Evolutionary conservation across 2,329 filamentous ascomycete species (phyloP).

Genomic region (Chalara sp.): DNA sequence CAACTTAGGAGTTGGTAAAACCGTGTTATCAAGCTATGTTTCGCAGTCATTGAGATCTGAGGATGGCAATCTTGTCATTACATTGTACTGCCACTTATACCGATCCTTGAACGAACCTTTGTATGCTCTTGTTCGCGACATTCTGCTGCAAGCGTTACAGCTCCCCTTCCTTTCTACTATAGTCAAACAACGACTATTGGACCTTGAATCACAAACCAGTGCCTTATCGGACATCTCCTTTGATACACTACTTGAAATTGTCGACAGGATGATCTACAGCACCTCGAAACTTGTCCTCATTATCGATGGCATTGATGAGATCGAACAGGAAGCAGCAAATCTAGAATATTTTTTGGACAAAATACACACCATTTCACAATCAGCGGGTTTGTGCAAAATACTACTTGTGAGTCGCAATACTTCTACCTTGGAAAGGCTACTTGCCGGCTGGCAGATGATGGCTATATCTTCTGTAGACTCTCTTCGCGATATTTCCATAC

Average conservation of each 20-base stretch:
- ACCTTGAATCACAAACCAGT: conserved; percentile 1
- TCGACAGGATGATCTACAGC: not conserved
- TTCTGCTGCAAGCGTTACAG: not conserved
- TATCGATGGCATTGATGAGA: not conserved
- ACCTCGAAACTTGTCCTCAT: not conserved
- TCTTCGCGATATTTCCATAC: conserved; percentile 1
- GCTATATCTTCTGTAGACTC: conserved; percentile 2
- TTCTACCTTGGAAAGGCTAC: not conserved
- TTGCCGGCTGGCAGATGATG: not conserved
- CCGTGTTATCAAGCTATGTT: not conserved
- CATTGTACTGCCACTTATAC: conserved; percentile 2
- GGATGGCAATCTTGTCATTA: not conserved
- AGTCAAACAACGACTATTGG: not conserved
- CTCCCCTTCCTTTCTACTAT: not conserved
- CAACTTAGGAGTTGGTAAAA: not conserved
- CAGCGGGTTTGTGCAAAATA: not conserved
- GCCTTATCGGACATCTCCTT: conserved; percentile 1
- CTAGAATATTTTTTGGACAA: not conserved
- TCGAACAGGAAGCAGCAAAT: not conserved
- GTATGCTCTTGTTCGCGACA: conserved; percentile 1
- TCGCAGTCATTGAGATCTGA: not conserved
- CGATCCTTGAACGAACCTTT: conserved; percentile 1
- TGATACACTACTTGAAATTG: conserved; percentile 1
- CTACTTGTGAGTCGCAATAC: not conserved
- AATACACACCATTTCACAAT: not conserved